Conservation (phyloP, 116 monocot genomes). For the Posidonia oceanica region DNA sequence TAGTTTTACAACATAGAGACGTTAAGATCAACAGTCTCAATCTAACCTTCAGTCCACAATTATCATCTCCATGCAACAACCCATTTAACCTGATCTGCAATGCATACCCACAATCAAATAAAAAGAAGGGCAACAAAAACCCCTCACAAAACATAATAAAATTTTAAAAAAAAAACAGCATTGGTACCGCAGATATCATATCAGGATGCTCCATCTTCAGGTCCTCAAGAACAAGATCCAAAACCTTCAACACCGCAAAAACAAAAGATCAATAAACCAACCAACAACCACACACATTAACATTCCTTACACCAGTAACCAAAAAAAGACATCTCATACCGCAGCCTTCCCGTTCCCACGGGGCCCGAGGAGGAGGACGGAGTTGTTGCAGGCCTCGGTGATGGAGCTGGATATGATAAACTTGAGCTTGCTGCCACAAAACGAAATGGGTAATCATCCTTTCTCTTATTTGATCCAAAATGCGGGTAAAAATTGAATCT, state of each 20-base stretch:
- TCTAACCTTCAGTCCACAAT: conserved; percentile 25
- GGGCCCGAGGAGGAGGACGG: conserved; percentile 80
- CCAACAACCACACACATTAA: not conserved
- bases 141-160: not conserved
- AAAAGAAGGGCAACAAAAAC: not conserved
- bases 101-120: not conserved
- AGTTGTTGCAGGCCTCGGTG: conserved; percentile 71
- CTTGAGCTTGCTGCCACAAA: conserved; percentile 56
- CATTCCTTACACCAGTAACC: not conserved
- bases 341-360: conserved; percentile 69
- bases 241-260: conserved; percentile 25
- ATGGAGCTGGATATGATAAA: conserved; percentile 64
- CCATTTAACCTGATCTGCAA: conserved; percentile 81
- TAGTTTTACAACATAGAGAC: too few relatives aligned
- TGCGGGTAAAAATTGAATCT: not conserved
- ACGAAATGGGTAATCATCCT: not conserved
- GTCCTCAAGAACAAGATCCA: conserved; percentile 77
- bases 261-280: not conserved
- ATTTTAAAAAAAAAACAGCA: conserved; percentile 1
- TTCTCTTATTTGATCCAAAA: not conserved
- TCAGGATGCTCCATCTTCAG: conserved; percentile 54
- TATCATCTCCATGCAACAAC: conserved; percentile 76
- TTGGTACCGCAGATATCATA: conserved; percentile 55
- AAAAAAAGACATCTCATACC: conserved; percentile 15
- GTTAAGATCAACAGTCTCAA: not conserved